Evolutionary conservation across 164 flowering plant genomes (phyloP).

Genomic region (Cinnamomum chago): DNA sequence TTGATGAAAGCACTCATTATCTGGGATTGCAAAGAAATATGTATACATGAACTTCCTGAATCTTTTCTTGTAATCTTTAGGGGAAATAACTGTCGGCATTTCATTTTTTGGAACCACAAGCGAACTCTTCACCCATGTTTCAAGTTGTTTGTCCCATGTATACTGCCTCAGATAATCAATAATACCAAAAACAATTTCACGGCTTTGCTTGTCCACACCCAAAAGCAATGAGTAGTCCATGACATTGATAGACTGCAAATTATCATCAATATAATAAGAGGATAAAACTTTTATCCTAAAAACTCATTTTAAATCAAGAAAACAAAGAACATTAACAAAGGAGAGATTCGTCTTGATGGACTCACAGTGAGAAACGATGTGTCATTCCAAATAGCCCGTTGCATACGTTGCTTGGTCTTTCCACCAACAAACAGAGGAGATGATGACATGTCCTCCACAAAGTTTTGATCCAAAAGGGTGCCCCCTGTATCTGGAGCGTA

Average conservation of each 20-base stretch:
- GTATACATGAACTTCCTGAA: constrained; percentile 82
- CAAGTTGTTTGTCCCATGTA: constrained; percentile 95
- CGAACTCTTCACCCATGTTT: constrained; percentile 86
- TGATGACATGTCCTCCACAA: constrained; percentile 70
- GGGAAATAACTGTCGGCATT: constrained; percentile 80
- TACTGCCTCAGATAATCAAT: constrained; percentile 92
- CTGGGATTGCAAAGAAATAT: constrained; percentile 70
- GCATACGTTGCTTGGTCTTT: constrained; percentile 55
- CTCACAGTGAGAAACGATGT: constrained; percentile 90
- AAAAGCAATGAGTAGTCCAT: constrained; percentile 97
- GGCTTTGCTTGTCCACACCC: constrained; percentile 62
- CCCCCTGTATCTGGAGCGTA: constrained; percentile 44
- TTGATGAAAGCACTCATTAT: constrained; percentile 47
- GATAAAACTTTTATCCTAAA: constrained; percentile 2
- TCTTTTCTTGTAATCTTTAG: constrained; percentile 80
- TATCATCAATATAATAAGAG: not conserved
- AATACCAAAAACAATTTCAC: constrained; percentile 83
- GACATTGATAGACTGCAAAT: constrained; percentile 73
- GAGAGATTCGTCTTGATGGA: not conserved
- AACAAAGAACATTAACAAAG: not conserved
- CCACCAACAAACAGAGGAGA: constrained; percentile 73
- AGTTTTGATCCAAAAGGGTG: constrained; percentile 79
- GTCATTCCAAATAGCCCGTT: constrained; percentile 93
- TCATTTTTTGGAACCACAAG: constrained; percentile 73
- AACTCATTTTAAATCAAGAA: not conserved